A percentile compares a stretch with the other conserved stretches of the same genome.
These are phyloP conservation scores for Trichoderma gracile DNA, from an alignment of 2,329 filamentous ascomycete genomes.

Conservation along the genomic window DNA sequence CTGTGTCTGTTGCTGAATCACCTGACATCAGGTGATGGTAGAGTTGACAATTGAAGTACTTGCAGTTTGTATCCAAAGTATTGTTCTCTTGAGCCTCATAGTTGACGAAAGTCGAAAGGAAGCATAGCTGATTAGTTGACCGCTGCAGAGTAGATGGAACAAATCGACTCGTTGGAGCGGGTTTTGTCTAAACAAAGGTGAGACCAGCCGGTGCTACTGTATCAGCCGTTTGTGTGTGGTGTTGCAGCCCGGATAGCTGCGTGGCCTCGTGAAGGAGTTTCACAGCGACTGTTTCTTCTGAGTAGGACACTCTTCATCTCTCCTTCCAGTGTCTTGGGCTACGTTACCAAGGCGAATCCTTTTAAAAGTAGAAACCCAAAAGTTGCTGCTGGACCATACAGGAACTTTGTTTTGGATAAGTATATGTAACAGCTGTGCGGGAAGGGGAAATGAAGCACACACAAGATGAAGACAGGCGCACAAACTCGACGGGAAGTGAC, in stretches of 20 bases:
- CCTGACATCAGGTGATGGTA: neutral
- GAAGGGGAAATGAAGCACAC: neutral
- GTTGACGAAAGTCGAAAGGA: no score
- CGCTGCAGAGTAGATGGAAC: no score
- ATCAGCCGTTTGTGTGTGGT: slow-evolving; percentile 6
- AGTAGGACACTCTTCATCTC: no score
- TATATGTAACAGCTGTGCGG: neutral
- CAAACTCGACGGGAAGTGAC: neutral
- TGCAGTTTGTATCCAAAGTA: no score
- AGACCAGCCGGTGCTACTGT: neutral
- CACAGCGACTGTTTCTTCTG: neutral
- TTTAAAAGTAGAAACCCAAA: no score
- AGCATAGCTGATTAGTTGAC: no score
- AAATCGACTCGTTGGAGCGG: neutral
- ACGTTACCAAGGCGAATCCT: no score
- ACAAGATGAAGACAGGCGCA: no score
- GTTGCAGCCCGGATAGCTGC: neutral
- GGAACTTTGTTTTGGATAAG: neutral
- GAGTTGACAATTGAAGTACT: no score
- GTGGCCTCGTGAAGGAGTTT: neutral
- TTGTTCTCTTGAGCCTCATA: no score
- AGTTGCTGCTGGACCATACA: no score
- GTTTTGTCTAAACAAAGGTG: neutral
- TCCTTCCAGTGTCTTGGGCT: neutral
- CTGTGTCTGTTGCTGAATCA: neutral